Evolutionary conservation across 176 grass and related monocot genomes (phyloP).

Genomic region (Oropetium thomaeum): DNA sequence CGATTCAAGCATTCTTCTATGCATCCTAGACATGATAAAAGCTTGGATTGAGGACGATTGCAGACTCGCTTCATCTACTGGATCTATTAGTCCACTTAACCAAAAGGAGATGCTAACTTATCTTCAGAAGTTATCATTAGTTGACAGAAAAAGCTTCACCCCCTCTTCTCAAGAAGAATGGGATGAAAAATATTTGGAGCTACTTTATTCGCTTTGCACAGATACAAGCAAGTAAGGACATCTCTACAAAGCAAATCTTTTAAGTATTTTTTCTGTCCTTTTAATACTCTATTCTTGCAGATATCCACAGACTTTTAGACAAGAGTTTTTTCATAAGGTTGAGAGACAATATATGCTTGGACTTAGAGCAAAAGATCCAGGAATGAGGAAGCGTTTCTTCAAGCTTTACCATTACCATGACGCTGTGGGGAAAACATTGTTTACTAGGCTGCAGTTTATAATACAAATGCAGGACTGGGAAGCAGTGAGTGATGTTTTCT

Average conservation of each 20-base stretch:
- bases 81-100: conserved; percentile 54
- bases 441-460: conserved; percentile 94
- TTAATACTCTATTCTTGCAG: conserved; percentile 52
- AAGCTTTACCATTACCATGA: conserved; percentile 95
- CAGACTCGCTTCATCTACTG: conserved; percentile 54
- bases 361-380: conserved; percentile 91
- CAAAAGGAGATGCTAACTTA: conserved; percentile 86
- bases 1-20: conserved; percentile 76
- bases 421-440: conserved; percentile 62
- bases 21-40: conserved; percentile 88
- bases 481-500: conserved; percentile 92
- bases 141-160: conserved; percentile 85
- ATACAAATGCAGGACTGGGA: conserved; percentile 98
- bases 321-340: conserved; percentile 91
- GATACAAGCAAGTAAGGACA: conserved; percentile 81
- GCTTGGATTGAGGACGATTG: conserved; percentile 90
- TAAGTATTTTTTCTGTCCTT: conserved; percentile 13
- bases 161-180: conserved; percentile 74
- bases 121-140: conserved; percentile 90
- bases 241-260: conserved; percentile 25
- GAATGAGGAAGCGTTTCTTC: conserved; percentile 85
- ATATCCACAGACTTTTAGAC: conserved; percentile 62
- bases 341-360: conserved; percentile 95
- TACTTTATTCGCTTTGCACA: conserved; percentile 83
- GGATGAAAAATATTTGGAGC: conserved; percentile 89